Percentiles rank a stretch among this genome's conserved stretches.
Conservation (phyloP, 768 basidiomycete genomes). For the Tylopilus vinaceipallidus region DNA sequence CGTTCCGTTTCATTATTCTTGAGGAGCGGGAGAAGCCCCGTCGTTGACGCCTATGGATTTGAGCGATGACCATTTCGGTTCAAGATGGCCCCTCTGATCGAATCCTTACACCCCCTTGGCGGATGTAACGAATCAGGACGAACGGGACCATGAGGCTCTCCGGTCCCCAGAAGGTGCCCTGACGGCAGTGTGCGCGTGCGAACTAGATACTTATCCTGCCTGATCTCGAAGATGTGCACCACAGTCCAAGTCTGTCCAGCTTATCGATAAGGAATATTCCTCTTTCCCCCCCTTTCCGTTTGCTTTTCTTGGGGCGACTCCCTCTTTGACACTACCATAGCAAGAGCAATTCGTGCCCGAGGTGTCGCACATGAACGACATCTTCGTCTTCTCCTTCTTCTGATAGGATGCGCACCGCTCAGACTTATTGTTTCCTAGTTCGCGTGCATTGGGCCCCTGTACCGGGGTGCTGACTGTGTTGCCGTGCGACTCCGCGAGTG, state of each 20-base stretch:
- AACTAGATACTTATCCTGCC: conserved; percentile 14
- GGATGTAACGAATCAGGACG: conserved; percentile 4
- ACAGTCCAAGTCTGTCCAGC: not conserved
- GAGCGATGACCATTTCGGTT: not conserved
- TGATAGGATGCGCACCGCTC: not conserved
- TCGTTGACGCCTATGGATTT: not conserved
- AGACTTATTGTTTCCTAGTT: not conserved
- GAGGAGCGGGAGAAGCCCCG: conserved; percentile 1
- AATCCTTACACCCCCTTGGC: not conserved
- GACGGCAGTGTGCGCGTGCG: conserved; percentile 15
- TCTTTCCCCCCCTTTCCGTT: not conserved
- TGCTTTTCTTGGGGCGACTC: not conserved
- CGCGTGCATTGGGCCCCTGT: not conserved
- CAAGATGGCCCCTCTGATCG: conserved; percentile 6
- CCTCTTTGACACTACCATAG: not conserved
- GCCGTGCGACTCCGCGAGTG: conserved; percentile 1
- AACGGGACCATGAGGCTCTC: conserved; percentile 17
- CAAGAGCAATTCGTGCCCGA: not conserved
- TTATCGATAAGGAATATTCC: conserved; percentile 18
- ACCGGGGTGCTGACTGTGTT: not conserved
- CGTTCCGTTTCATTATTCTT: not conserved
- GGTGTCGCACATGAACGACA: not conserved
- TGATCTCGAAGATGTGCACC: conserved; percentile 23
- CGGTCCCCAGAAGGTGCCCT: not conserved
- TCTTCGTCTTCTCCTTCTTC: conserved; percentile 1